A percentile compares a stretch with the other conserved stretches of the same genome.
Evolutionary conservation across 2,329 filamentous ascomycete genomes (phyloP).

Genomic region (Penicillium sp.): DNA sequence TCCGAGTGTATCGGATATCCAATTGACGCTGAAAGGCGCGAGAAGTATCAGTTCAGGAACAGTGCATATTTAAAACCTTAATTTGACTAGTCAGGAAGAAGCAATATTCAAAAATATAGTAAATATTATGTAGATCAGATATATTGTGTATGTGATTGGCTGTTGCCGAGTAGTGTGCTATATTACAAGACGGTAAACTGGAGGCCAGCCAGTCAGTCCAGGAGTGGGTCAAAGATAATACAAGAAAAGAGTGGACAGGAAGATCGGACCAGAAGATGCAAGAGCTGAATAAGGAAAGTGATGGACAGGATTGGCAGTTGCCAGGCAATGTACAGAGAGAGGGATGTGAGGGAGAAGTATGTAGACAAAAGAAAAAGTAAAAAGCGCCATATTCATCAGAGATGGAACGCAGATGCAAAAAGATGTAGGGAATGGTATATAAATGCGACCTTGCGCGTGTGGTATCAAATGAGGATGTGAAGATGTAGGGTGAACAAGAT

Average conservation of each 20-base stretch:
- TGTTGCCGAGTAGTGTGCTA: slow-evolving; percentile 27
- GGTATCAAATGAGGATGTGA: slow-evolving; percentile 35
- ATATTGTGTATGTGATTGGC: slow-evolving; percentile 28
- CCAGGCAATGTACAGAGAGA: slow-evolving; percentile 29
- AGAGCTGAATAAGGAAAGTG: slow-evolving; percentile 11
- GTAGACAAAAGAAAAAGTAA: slow-evolving; percentile 28
- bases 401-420: slow-evolving; percentile 13
- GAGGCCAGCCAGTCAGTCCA: slow-evolving; percentile 28
- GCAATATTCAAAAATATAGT: background rate
- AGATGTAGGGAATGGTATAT: slow-evolving; percentile 26
- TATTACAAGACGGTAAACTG: slow-evolving; percentile 38
- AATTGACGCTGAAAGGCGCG: background rate
- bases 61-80: background rate
- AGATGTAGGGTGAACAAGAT: slow-evolving; percentile 12
- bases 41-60: background rate
- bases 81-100: background rate
- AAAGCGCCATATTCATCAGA: slow-evolving; percentile 23
- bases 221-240: slow-evolving; percentile 19
- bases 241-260: slow-evolving; percentile 20
- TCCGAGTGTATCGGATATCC: slow-evolving; percentile 19
- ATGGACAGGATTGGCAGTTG: slow-evolving; percentile 23
- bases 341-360: slow-evolving; percentile 11
- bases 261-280: slow-evolving; percentile 8
- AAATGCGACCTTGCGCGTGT: slow-evolving; percentile 39
- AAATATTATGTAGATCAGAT: slow-evolving; percentile 21